These are phyloP conservation scores for Colletotrichum graminicola DNA, from an alignment of 2,329 filamentous ascomycete species.

Conservation along the genomic window DNA sequence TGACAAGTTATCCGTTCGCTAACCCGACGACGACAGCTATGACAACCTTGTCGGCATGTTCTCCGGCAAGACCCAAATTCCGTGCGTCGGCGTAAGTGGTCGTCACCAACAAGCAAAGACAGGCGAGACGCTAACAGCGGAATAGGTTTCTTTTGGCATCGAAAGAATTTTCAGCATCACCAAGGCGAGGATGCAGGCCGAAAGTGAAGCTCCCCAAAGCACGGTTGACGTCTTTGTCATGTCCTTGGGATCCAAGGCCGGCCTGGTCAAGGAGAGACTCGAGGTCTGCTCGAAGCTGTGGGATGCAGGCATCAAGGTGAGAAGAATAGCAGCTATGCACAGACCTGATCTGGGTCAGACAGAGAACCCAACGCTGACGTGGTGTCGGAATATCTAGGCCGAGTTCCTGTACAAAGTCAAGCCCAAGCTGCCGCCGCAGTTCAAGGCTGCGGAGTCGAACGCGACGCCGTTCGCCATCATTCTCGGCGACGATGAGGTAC, in stretches of 20 bases:
- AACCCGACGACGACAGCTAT: conserved; percentile 78
- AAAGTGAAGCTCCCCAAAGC: conserved; percentile 66
- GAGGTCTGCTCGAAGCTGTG: conserved; percentile 80
- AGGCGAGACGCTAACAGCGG: conserved; percentile 51
- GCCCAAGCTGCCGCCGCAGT: conserved; percentile 88
- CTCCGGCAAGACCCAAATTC: conserved; percentile 84
- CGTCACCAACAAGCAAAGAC: background rate
- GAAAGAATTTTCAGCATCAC: conserved; percentile 94
- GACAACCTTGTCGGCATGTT: conserved; percentile 97
- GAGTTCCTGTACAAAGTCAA: conserved; percentile 93
- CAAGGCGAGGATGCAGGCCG: conserved; percentile 78
- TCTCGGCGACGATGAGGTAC: conserved; percentile 90
- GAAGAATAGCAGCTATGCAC: conserved; percentile 37
- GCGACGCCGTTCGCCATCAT: conserved; percentile 90
- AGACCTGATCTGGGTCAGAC: background rate
- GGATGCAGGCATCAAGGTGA: conserved; percentile 87
- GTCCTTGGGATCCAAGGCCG: conserved; percentile 90
- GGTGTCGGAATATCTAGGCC: conserved; percentile 60
- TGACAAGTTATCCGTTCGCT: background rate
- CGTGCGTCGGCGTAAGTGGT: conserved; percentile 76
- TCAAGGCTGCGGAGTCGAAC: conserved; percentile 86
- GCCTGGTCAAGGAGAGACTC: conserved; percentile 87
- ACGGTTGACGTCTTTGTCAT: conserved; percentile 92
- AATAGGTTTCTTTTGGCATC: conserved; percentile 85
- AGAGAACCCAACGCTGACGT: conserved; percentile 4